A percentile compares a stretch with the other conserved stretches of the same genome.
phyloP scores from a whole-genome alignment of 139 green algal species.

The Chlamydomonas schloesseri region DNA sequence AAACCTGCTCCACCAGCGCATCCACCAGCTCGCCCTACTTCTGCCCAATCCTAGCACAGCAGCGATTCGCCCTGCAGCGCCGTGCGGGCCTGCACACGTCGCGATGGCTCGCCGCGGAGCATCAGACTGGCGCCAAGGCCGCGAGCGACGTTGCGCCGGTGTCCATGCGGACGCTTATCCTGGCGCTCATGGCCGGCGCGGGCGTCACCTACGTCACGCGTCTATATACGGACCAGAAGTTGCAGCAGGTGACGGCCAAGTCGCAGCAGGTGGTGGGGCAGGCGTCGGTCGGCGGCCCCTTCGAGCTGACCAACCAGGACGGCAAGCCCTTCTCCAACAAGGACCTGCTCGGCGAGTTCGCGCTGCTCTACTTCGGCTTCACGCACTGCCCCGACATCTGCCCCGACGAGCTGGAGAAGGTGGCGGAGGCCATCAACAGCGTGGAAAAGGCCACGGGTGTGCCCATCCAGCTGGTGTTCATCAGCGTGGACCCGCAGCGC shows the following conservation, averaged over 20 bases:
- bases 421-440: constrained; percentile 79
- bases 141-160: constrained; percentile 34
- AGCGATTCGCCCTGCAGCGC: background rate
- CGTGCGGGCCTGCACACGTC: background rate
- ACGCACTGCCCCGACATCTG: constrained; percentile 99
- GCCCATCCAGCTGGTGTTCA: constrained; percentile 91
- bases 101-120: background rate
- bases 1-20: background rate
- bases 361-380: constrained; percentile 99
- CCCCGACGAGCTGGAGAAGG: constrained; percentile 98
- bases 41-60: constrained; percentile 5
- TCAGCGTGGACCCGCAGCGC: constrained; percentile 94
- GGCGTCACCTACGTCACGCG: constrained; percentile 47
- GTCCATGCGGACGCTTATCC: constrained; percentile 37
- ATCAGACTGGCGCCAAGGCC: background rate
- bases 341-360: constrained; percentile 89
- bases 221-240: constrained; percentile 54
- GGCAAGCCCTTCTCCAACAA: constrained; percentile 84
- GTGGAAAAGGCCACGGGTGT: constrained; percentile 64
- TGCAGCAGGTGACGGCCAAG: constrained; percentile 55
- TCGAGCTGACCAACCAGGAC: constrained; percentile 86
- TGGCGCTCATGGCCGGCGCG: constrained; percentile 51
- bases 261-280: constrained; percentile 78
- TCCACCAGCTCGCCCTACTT: background rate
- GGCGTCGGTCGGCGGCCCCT: constrained; percentile 92